Conservation (phyloP, 441 rosid species). For the Monsonia emarginata region DNA sequence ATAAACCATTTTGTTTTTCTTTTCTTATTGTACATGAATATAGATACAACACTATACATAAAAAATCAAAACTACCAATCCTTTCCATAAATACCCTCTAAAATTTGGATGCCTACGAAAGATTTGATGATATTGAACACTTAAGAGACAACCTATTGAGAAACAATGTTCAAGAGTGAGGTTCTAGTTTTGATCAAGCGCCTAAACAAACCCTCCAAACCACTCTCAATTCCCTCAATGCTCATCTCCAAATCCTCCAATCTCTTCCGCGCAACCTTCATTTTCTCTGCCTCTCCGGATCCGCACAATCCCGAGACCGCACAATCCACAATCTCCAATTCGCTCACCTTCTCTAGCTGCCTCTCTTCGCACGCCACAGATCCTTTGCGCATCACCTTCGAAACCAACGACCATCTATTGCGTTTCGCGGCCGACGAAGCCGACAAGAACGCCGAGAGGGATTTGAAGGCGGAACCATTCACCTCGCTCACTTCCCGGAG, state of each 20-base stretch:
- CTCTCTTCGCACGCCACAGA: conserved; percentile 25
- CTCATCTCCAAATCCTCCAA: conserved; percentile 36
- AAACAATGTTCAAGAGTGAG: conserved; percentile 51
- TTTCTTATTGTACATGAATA: no score
- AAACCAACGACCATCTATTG: conserved; percentile 35
- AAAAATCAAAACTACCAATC: not conserved
- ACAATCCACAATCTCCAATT: conserved; percentile 32
- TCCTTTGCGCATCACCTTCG: conserved; percentile 37
- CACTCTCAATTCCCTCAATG: conserved; percentile 37
- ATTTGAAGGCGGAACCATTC: conserved; percentile 30
- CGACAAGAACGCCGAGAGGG: conserved; percentile 36
- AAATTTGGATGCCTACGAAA: conserved; percentile 27
- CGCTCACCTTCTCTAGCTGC: conserved; percentile 23
- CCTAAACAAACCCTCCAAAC: conserved; percentile 47
- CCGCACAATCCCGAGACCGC: conserved; percentile 14
- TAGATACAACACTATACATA: no score
- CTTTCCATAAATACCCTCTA: conserved; percentile 15
- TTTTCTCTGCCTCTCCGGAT: conserved; percentile 18
- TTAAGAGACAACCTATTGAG: conserved; percentile 39
- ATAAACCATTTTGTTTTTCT: no score
- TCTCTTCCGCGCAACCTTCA: conserved; percentile 23
- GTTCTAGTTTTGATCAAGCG: conserved; percentile 48
- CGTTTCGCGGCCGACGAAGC: conserved; percentile 20
- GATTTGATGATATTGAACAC: conserved; percentile 9
- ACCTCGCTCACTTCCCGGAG: conserved; percentile 31